Conservation (phyloP, 1,284 basidiomycete genomes). For the Ustilago esculenta region DNA sequence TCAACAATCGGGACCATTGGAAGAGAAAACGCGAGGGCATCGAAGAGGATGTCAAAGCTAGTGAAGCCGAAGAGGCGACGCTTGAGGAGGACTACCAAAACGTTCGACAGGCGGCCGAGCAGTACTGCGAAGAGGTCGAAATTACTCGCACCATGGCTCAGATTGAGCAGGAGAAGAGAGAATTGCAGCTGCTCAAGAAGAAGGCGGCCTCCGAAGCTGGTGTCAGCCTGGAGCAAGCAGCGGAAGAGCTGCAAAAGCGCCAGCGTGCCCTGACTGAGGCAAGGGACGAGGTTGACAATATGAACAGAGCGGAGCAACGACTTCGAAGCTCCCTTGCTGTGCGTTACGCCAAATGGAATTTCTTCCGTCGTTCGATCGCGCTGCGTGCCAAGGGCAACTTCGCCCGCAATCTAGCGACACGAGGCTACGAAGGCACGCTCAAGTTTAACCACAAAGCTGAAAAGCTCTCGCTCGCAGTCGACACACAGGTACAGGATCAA, state of each 20-base stretch:
- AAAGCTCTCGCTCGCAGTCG: constrained; percentile 77
- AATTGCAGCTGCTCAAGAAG: constrained; percentile 77
- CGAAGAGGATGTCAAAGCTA: constrained; percentile 51
- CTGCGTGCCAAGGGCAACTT: constrained; percentile 85
- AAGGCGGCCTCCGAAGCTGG: constrained; percentile 74
- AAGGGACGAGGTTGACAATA: constrained; percentile 74
- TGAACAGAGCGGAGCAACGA: constrained; percentile 68
- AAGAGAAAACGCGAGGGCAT: constrained; percentile 39
- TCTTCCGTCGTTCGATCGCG: constrained; percentile 85
- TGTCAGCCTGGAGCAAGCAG: constrained; percentile 79
- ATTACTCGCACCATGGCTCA: constrained; percentile 73
- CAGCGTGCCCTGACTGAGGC: constrained; percentile 68
- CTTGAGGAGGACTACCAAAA: constrained; percentile 70
- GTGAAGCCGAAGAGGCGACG: constrained; percentile 70
- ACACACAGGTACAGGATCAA: constrained; percentile 47
- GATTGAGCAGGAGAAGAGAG: constrained; percentile 73
- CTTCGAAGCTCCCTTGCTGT: constrained; percentile 23
- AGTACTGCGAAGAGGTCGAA: constrained; percentile 73
- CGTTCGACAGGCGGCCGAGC: constrained; percentile 71
- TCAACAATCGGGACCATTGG: constrained; percentile 47
- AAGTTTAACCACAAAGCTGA: constrained; percentile 79
- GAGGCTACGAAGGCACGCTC: constrained; percentile 72
- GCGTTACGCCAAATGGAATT: constrained; percentile 76
- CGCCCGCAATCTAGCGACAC: constrained; percentile 80
- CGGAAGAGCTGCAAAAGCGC: constrained; percentile 73